These are phyloP conservation scores for Tylopilus felleus DNA, from an alignment of 768 basidiomycete genomes.

Conservation along the genomic window DNA sequence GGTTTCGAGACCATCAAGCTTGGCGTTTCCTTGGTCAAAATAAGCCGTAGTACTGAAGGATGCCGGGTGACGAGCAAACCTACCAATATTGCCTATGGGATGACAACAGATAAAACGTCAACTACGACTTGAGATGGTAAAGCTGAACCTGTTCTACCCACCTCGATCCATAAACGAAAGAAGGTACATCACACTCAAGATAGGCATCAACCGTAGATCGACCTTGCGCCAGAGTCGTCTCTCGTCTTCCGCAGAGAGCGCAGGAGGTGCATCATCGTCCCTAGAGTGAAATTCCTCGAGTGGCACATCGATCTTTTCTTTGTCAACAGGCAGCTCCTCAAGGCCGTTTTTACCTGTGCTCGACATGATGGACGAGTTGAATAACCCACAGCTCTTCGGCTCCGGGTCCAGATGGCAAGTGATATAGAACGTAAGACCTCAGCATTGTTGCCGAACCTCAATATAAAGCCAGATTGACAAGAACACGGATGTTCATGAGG, in stretches of 20 bases:
- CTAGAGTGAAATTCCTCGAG: neutral
- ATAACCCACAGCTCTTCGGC: neutral
- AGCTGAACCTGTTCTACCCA: slow-evolving; percentile 17
- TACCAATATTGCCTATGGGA: slow-evolving; percentile 54
- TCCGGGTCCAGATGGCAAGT: neutral
- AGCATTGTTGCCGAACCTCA: neutral
- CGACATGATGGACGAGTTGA: slow-evolving; percentile 1
- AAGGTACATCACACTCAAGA: slow-evolving; percentile 57
- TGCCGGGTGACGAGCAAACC: neutral
- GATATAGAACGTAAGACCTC: neutral
- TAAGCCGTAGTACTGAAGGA: neutral
- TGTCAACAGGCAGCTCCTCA: neutral
- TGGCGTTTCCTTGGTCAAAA: slow-evolving; percentile 50
- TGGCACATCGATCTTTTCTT: neutral
- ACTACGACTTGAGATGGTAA: neutral
- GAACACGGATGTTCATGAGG: neutral
- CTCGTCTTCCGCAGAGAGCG: slow-evolving; percentile 40
- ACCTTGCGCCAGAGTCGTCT: slow-evolving; percentile 55
- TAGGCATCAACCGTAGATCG: slow-evolving; percentile 55
- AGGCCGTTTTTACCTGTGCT: neutral
- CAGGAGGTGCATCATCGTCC: neutral
- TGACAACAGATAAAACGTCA: neutral
- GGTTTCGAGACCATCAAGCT: slow-evolving; percentile 55
- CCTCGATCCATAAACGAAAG: slow-evolving; percentile 65
- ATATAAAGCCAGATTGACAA: neutral